A percentile compares a stretch with the other conserved stretches of the same genome.
Conservation (phyloP, 352 stramenopile species). For the Globisporangium abappressorium region DNA sequence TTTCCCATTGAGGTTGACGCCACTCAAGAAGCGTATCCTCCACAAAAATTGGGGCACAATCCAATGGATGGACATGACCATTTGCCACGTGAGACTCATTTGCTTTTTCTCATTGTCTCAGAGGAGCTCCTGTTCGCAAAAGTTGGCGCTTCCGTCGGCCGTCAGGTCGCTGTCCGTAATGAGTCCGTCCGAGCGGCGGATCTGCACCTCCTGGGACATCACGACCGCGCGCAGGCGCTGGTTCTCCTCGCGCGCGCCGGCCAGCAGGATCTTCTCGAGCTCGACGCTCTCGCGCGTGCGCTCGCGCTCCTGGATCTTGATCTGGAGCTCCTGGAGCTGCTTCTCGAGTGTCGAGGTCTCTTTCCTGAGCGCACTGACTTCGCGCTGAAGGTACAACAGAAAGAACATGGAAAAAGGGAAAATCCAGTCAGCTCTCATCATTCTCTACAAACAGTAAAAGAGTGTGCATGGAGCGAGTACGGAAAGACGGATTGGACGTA, state of each 20-base stretch:
- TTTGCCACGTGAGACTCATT: neutral
- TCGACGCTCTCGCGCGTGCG: constrained; percentile 21
- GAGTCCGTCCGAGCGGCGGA: constrained; percentile 35
- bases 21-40: neutral
- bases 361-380: constrained; percentile 39
- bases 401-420: constrained; percentile 3
- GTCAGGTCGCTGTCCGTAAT: neutral
- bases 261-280: constrained; percentile 28
- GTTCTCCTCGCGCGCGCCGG: constrained; percentile 37
- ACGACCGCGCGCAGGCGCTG: constrained; percentile 39
- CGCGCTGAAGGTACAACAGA: constrained; percentile 26
- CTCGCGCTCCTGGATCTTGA: constrained; percentile 12
- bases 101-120: neutral
- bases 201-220: constrained; percentile 37
- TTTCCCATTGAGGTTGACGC: neutral
- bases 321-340: constrained; percentile 31
- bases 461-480: neutral
- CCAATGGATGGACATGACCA: neutral
- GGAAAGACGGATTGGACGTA: constrained; percentile 17
- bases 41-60: neutral
- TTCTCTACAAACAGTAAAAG: neutral
- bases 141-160: neutral
- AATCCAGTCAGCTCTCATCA: constrained; percentile 12
- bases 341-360: constrained; percentile 35
- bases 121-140: neutral